Evolutionary conservation across 768 basidiomycete genomes (phyloP).

Genomic region (Phylloporus sp.): DNA sequence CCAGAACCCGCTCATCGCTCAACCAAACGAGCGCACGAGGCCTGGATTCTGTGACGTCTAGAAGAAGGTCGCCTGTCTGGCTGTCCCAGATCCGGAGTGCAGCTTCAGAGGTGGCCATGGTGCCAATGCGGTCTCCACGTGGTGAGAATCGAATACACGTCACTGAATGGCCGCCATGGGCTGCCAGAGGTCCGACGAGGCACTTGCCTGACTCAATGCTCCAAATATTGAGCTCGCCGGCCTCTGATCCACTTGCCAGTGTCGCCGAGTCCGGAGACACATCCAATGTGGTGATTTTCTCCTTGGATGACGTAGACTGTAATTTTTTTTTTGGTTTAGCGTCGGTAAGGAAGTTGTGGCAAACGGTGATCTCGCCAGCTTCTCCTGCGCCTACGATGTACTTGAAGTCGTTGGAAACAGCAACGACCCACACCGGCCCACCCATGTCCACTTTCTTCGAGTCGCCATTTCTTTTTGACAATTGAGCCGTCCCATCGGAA

Average conservation of each 20-base stretch:
- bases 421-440: background rate
- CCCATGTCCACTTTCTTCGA: background rate
- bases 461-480: background rate
- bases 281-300: background rate
- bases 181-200: no score
- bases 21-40: background rate
- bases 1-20: background rate
- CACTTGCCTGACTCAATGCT: no score
- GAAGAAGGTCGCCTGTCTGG: background rate
- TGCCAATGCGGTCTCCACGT: no score
- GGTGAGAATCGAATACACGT: no score
- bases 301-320: background rate
- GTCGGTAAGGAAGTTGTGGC: background rate
- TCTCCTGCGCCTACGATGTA: background rate
- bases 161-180: no score
- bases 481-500: background rate
- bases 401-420: background rate
- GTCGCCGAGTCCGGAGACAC: background rate
- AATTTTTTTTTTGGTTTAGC: background rate
- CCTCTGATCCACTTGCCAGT: no score
- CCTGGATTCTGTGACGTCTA: background rate
- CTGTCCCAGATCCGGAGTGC: no score
- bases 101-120: no score
- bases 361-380: background rate
- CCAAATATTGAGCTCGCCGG: no score